Base-by-base conservation (phyloP, 192 early-diverging fungal species). In the Globomyces pollinis-pini region DNA sequence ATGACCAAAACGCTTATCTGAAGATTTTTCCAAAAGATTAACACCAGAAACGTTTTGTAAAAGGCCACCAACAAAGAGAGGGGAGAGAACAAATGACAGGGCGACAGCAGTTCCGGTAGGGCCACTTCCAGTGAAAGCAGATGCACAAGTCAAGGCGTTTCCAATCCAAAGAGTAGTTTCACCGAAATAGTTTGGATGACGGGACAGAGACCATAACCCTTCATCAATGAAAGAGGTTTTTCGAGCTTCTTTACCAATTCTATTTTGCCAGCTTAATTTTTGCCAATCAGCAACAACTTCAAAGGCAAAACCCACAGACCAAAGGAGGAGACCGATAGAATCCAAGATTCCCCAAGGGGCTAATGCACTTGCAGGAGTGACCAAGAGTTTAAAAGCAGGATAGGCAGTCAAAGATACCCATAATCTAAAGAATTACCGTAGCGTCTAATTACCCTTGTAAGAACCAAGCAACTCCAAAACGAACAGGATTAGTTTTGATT, bases 111-210 rank as follows among this genome's bases (percentile, higher is more conserved):
- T 24, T 13, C 24, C 24, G 7, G 33, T 21, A 0, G 16, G 15
- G 0, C 11, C 69, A 41, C 23, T 64, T 28, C 15, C 57, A 56
- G 11, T 12, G 44, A 61, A 45, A 26, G 65, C 51, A 60, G 61
- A 66, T 15, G 29, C 8, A 9, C 63, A 60, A 31, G 70, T 42
- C 6, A 66, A 31, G 3, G 35, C 43, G 3, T 57, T 51, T 1
- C 45, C 63, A 57, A 61, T 38, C 66, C 65, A 39, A 59, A 81
- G 59, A 11, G 62, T 47, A 18, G 73, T 60, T 59, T 81, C 79
- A 35, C 79, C 79, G 63, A 68, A 68, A 64, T 80, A 80, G 61
- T 80, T 80, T 21, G 78, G 67, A 39, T 75, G 68, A 16, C 68
- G 21, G 5, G 69, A 68, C 16, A 39, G 2, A 31, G 26, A 24